Evolutionary conservation across 805 yeast species (phyloP).

Genomic region (Cyberlindnera petersonii): DNA sequence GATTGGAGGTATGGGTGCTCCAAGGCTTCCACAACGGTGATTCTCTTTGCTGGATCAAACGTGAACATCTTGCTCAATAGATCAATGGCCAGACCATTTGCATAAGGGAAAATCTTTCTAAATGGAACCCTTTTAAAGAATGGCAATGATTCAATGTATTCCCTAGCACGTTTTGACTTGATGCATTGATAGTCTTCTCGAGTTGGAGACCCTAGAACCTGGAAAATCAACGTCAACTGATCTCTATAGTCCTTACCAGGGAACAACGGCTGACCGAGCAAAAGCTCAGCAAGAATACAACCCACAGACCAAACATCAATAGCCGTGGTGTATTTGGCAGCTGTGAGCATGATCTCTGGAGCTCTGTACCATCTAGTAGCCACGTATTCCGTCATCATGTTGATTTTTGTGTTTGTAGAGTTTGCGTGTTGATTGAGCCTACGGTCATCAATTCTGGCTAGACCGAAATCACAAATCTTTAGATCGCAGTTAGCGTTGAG

Average conservation of each 20-base stretch:
- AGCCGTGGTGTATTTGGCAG: conserved; percentile 89
- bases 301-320: conserved; percentile 98
- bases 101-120: conserved; percentile 40
- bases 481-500: conserved; percentile 91
- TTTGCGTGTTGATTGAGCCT: conserved; percentile 32
- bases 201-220: conserved; percentile 82
- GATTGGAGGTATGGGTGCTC: conserved; percentile 78
- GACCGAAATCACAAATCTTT: conserved; percentile 91
- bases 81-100: conserved; percentile 67
- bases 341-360: conserved; percentile 94
- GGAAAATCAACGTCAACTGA: conserved; percentile 80
- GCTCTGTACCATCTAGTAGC: conserved; percentile 98
- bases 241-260: conserved; percentile 94
- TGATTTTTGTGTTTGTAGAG: conserved; percentile 60
- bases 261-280: conserved; percentile 81
- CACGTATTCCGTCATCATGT: conserved; percentile 93
- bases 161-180: conserved; percentile 80
- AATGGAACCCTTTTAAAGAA: conserved; percentile 58
- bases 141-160: conserved; percentile 80
- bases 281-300: conserved; percentile 88
- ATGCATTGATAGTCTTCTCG: conserved; percentile 73
- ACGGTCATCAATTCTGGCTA: conserved; percentile 51
- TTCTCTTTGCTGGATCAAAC: conserved; percentile 79
- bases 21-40: conserved; percentile 80
- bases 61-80: conserved; percentile 60